Conservation (phyloP, 1,284 basidiomycete genomes). For the Ustilago cynodontis region DNA sequence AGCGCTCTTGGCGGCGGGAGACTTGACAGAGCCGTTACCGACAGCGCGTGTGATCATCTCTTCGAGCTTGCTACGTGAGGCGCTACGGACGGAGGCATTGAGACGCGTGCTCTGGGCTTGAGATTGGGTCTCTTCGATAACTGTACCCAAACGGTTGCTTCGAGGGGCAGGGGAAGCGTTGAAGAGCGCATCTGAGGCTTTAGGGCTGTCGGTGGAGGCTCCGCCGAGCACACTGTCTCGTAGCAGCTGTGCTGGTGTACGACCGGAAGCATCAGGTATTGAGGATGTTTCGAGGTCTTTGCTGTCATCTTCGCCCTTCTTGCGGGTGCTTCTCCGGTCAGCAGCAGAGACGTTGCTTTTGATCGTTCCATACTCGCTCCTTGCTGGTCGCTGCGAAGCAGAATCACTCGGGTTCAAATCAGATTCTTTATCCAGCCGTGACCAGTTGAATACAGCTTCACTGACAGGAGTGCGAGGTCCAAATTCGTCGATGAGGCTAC, state of each 20-base stretch:
- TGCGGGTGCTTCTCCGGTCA: slow-evolving; percentile 28
- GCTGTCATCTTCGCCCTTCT: slow-evolving; percentile 16
- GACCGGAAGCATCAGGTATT: slow-evolving; percentile 4
- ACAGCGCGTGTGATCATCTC: slow-evolving; percentile 21
- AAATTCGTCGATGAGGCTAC: slow-evolving; percentile 54
- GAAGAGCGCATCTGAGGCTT: slow-evolving; percentile 22
- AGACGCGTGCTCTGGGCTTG: slow-evolving; percentile 51
- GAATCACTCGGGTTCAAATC: slow-evolving; percentile 59
- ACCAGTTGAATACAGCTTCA: slow-evolving; percentile 55
- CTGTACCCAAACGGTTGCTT: slow-evolving; percentile 48
- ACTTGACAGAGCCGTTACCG: slow-evolving; percentile 21
- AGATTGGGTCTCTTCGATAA: slow-evolving; percentile 59
- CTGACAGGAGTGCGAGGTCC: slow-evolving; percentile 55
- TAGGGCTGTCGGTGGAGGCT: slow-evolving; percentile 6
- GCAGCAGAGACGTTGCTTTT: slow-evolving; percentile 28
- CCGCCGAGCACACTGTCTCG: slow-evolving; percentile 41
- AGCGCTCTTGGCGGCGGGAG: slow-evolving; percentile 19
- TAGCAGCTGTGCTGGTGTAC: slow-evolving; percentile 50
- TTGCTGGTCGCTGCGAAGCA: slow-evolving; percentile 57
- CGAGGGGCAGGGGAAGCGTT: slow-evolving; percentile 20
- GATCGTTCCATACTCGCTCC: slow-evolving; percentile 54
- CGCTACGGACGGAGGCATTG: slow-evolving; percentile 44
- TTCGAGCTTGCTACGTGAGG: slow-evolving; percentile 30
- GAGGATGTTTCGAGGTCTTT: neutral
- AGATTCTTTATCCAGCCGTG: slow-evolving; percentile 36